Conservation (phyloP, 2,329 filamentous ascomycete genomes). For the Plenodomus lindquistii region DNA sequence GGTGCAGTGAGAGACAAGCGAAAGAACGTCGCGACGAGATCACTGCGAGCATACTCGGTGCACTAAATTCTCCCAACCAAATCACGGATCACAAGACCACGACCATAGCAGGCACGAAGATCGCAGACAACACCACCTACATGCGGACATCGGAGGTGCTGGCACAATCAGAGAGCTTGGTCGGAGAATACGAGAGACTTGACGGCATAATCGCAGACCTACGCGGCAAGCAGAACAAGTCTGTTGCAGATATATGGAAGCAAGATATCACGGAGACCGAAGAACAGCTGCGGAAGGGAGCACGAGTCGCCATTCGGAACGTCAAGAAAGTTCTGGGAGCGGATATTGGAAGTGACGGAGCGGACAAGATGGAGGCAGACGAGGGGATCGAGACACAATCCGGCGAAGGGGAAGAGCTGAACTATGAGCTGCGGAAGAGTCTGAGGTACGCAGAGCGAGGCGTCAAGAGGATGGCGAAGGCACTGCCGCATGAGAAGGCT, state of each 20-base stretch:
- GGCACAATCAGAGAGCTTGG: constrained; percentile 18
- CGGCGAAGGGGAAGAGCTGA: constrained; percentile 11
- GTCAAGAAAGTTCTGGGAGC: constrained; percentile 34
- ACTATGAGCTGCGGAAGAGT: constrained; percentile 26
- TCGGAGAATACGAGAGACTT: constrained; percentile 28
- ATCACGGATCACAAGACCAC: background rate
- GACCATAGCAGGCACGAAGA: constrained; percentile 16
- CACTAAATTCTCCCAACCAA: constrained; percentile 20
- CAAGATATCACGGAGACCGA: constrained; percentile 28
- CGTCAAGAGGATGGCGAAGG: constrained; percentile 39
- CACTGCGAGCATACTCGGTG: constrained; percentile 16
- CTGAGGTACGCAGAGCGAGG: constrained; percentile 37
- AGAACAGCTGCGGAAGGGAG: constrained; percentile 26
- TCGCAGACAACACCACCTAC: constrained; percentile 20
- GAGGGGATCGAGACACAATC: constrained; percentile 10
- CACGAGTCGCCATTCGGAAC: constrained; percentile 32
- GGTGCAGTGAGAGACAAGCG: constrained; percentile 19
- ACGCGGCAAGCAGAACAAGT: constrained; percentile 15
- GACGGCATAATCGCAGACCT: constrained; percentile 24
- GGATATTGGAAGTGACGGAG: constrained; percentile 6
- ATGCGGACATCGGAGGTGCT: constrained; percentile 15
- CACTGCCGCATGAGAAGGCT: constrained; percentile 20
- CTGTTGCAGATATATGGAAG: constrained; percentile 26
- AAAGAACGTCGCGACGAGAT: constrained; percentile 26
- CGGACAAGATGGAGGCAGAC: constrained; percentile 1